Evolutionary conservation across 805 yeast species (phyloP).

Genomic region (Candida jianshihensis): DNA sequence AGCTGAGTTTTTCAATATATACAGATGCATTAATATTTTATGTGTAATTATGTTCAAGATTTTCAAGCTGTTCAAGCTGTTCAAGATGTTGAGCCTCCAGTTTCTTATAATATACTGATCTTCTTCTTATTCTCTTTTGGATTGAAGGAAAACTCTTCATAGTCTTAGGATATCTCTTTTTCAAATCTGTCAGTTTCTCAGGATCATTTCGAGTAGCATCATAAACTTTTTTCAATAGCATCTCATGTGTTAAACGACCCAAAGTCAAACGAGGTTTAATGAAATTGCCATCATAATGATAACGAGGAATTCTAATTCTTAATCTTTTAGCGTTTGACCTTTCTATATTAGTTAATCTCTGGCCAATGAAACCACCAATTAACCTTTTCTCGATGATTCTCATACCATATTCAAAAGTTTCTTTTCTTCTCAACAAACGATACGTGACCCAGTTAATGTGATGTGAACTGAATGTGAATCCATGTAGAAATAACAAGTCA

Average conservation of each 20-base stretch:
- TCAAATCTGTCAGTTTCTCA: slow-evolving; percentile 17
- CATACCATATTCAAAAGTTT: slow-evolving; percentile 26
- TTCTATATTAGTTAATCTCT: slow-evolving; percentile 8
- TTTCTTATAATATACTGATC: slow-evolving; percentile 2
- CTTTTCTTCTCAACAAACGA: slow-evolving; percentile 19
- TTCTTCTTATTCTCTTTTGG: slow-evolving; percentile 21
- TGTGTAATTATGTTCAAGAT: too few relatives aligned
- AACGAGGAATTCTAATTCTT: slow-evolving; percentile 3
- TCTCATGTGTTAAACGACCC: slow-evolving; percentile 5
- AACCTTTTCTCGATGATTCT: slow-evolving; percentile 24
- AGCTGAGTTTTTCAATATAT: not conserved
- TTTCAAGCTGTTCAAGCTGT: too few relatives aligned
- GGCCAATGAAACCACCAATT: slow-evolving; percentile 30
- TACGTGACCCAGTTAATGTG: slow-evolving; percentile 26
- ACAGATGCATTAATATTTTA: not conserved
- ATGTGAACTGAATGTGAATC: slow-evolving; percentile 24
- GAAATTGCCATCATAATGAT: slow-evolving; percentile 2
- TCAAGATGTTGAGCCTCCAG: too few relatives aligned
- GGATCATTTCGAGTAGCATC: slow-evolving; percentile 8
- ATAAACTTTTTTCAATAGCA: slow-evolving; percentile 19
- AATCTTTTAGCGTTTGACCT: slow-evolving; percentile 6
- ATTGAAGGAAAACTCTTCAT: slow-evolving; percentile 19
- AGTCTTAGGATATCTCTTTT: slow-evolving; percentile 23
- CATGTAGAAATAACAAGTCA: slow-evolving; percentile 19
- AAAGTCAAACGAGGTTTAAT: not conserved